Base-by-base conservation (phyloP, 2,329 filamentous ascomycete genomes). In the Lachnellula occidentalis region DNA sequence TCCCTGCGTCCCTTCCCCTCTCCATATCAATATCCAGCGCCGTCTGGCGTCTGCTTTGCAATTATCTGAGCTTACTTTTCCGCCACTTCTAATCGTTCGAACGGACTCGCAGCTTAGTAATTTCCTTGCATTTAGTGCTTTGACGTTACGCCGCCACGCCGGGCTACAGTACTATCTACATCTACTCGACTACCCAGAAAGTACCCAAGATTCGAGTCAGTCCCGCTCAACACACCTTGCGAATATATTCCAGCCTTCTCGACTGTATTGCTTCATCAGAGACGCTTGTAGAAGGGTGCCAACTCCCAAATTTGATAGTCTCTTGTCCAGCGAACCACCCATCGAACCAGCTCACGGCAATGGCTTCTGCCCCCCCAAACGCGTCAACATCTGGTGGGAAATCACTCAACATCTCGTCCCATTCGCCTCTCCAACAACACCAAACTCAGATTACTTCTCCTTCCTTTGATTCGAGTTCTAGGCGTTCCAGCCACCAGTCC, bases 331-430 rank as follows among this genome's bases (percentile, higher is more conserved):
- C 27, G 27, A 31, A 31, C 8, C 27, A 9, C 27, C 27, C 9
- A 11, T 31, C 27, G 11, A 11, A 2, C 27, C 27, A 39, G 14
- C 27, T 17, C 48, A 21, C 54, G 39, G 65, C 57, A 53, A 69
- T 70, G 68, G 69, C 60, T 66, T 62, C 65, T 60, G 63, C 62
- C 57, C 59, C 59, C 14, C 55, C 62, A 46, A 67, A 62, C 57
- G 51, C 64, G 56, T 62, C 64, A 48, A 58, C 57, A 55, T 55
- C 63, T 48, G 62, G 66, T 46, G 68, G 66, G 48, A 70, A 70
- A 63, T 59, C 59, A 31, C 48, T 64, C 58, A 68, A 61, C 57
- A 61, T 57, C 31, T 60, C 65, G 37, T 64, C 66, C 21, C 59
- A 67, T 51, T 55, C 59, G 11, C 59, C 64, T n/a, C 34, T 54